Evolutionary conservation across 257 asterid genomes (phyloP).

Genomic region (Nicotiana benthamiana): DNA sequence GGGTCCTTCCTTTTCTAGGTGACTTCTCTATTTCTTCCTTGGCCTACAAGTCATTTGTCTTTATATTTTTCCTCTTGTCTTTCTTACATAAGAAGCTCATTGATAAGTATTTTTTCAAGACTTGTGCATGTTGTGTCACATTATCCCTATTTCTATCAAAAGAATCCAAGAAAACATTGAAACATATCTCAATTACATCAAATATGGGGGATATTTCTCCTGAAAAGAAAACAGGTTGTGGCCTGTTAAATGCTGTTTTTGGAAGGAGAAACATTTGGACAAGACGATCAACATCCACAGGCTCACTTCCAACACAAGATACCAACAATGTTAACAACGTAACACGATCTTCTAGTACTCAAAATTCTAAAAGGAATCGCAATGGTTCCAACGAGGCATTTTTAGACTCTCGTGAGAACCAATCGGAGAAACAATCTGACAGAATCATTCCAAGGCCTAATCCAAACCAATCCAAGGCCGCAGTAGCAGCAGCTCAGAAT

Average conservation of each 20-base stretch:
- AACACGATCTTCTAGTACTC: slow-evolving; percentile 27
- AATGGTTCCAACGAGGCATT: slow-evolving; percentile 19
- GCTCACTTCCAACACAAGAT: slow-evolving; percentile 29
- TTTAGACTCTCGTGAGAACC: slow-evolving; percentile 2
- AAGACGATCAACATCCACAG: slow-evolving; percentile 43
- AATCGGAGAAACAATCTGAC: slow-evolving; percentile 21
- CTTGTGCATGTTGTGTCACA: neutral
- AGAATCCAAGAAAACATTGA: neutral
- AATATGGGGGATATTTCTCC: slow-evolving; percentile 61
- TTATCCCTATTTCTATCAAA: neutral
- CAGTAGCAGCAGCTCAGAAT: slow-evolving; percentile 19
- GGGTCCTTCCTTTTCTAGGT: neutral
- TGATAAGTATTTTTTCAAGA: neutral
- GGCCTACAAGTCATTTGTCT: neutral
- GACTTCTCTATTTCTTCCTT: neutral
- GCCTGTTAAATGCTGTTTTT: slow-evolving; percentile 56
- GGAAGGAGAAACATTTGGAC: slow-evolving; percentile 56
- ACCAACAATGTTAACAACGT: neutral
- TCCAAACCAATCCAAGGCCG: slow-evolving; percentile 38
- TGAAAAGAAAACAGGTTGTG: slow-evolving; percentile 73
- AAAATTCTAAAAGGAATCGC: slow-evolving; percentile 17
- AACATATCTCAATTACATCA: neutral
- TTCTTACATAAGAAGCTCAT: neutral
- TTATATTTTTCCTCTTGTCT: neutral
- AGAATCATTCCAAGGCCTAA: slow-evolving; percentile 57